A percentile compares a stretch with the other conserved stretches of the same genome.
Evolutionary conservation across 768 basidiomycete genomes (phyloP).

Genomic region (Termitomyces eurrhizus): DNA sequence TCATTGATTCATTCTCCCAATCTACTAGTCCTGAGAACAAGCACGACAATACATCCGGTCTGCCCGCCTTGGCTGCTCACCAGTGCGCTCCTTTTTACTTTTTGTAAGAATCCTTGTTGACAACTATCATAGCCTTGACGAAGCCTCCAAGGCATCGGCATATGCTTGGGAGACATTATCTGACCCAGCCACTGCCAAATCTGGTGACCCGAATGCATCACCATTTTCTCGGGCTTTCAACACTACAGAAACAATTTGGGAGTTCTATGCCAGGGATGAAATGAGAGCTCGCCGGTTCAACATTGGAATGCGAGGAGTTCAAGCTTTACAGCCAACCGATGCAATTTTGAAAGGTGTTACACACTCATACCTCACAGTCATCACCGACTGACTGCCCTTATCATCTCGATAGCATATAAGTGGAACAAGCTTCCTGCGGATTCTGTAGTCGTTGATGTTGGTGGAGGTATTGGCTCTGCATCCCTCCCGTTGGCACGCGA

Average conservation of each 20-base stretch:
- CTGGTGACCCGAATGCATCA: slow-evolving; percentile 21
- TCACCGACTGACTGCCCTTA: neutral
- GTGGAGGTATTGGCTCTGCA: slow-evolving; percentile 29
- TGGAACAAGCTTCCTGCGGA: slow-evolving; percentile 6
- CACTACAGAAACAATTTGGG: slow-evolving; percentile 21
- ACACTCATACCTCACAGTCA: neutral
- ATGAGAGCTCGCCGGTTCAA: slow-evolving; percentile 23
- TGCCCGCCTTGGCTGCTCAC: slow-evolving; percentile 22
- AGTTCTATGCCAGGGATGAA: slow-evolving; percentile 19
- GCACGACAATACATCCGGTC: slow-evolving; percentile 18
- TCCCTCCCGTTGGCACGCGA: slow-evolving; percentile 24
- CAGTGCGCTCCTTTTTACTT: slow-evolving; percentile 15
- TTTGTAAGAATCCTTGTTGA: neutral
- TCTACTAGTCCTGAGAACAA: slow-evolving; percentile 6
- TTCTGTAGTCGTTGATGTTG: slow-evolving; percentile 29
- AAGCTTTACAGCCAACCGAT: slow-evolving; percentile 21
- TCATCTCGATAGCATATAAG: slow-evolving; percentile 5
- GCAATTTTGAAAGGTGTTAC: slow-evolving; percentile 14
- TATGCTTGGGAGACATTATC: slow-evolving; percentile 28
- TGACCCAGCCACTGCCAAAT: slow-evolving; percentile 22
- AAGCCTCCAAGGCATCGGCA: slow-evolving; percentile 26
- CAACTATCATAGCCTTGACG: slow-evolving; percentile 22
- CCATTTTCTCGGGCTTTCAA: slow-evolving; percentile 24
- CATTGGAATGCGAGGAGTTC: slow-evolving; percentile 27
- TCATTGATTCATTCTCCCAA: neutral